Evolutionary conservation across 2,329 filamentous ascomycete genomes (phyloP).

Genomic region (Epichloe hybrida): DNA sequence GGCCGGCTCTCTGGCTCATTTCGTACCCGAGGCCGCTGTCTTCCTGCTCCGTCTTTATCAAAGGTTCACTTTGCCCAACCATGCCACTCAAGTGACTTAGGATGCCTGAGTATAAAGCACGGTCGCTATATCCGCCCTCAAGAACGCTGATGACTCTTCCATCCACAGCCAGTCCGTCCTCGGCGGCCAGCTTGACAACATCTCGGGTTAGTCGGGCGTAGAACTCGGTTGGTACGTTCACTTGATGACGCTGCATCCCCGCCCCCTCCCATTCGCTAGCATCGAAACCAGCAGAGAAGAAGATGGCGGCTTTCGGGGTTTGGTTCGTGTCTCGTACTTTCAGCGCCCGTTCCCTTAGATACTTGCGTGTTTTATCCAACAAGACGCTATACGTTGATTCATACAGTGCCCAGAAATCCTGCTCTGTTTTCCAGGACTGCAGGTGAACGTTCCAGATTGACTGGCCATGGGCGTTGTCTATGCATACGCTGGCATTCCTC

Average conservation of each 20-base stretch:
- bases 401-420: slow-evolving; percentile 85
- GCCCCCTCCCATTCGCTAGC: slow-evolving; percentile 87
- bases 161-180: slow-evolving; percentile 63
- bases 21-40: slow-evolving; percentile 39
- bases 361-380: slow-evolving; percentile 67
- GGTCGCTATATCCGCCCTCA: slow-evolving; percentile 91
- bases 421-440: slow-evolving; percentile 67
- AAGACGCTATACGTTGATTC: slow-evolving; percentile 63
- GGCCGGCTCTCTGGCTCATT: slow-evolving; percentile 40
- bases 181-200: slow-evolving; percentile 66
- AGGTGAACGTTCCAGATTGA: slow-evolving; percentile 94
- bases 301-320: slow-evolving; percentile 71
- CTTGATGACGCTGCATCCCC: slow-evolving; percentile 90
- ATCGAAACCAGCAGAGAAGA: slow-evolving; percentile 92
- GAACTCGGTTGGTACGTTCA: slow-evolving; percentile 93
- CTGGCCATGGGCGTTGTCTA: slow-evolving; percentile 88
- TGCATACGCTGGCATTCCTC: slow-evolving; percentile 82
- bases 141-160: slow-evolving; percentile 85
- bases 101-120: slow-evolving; percentile 76
- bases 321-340: slow-evolving; percentile 46
- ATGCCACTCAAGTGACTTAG: slow-evolving; percentile 83
- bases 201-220: slow-evolving; percentile 86
- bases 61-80: slow-evolving; percentile 36
- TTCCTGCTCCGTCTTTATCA: slow-evolving; percentile 15
- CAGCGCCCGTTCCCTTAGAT: slow-evolving; percentile 59